Percentiles rank a stretch among this genome's conserved stretches.
These are phyloP conservation scores for Solanum chiquidenum DNA, from an alignment of 257 asterid species.

Conservation along the genomic window DNA sequence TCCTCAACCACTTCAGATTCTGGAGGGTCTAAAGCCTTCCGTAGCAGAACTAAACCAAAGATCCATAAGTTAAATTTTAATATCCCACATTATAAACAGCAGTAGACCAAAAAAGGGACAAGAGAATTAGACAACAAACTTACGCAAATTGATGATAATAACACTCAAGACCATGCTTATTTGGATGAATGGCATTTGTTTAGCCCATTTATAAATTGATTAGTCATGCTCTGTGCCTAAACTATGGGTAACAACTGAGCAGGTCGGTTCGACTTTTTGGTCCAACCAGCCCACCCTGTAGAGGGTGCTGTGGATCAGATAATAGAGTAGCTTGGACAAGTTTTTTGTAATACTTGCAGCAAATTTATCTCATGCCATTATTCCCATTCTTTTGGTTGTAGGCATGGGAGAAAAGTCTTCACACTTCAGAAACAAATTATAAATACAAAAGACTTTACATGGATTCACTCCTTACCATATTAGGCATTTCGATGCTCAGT, in stretches of 20 bases:
- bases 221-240: neutral
- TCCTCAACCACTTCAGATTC: constrained; percentile 54
- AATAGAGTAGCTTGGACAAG: neutral
- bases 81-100: neutral
- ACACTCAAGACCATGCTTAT: neutral
- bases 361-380: neutral
- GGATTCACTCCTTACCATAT: neutral
- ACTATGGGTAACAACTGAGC: neutral
- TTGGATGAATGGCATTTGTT: neutral
- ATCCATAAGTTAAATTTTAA: constrained; percentile 3
- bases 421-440: neutral
- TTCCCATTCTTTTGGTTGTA: neutral
- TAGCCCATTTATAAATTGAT: neutral
- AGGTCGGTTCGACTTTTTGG: neutral
- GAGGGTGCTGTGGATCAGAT: neutral
- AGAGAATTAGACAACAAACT: neutral
- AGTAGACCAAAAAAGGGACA: neutral
- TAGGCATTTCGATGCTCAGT: neutral
- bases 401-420: neutral
- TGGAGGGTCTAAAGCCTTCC: constrained; percentile 96
- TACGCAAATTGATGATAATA: neutral
- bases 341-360: neutral
- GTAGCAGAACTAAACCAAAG: constrained; percentile 50
- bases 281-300: neutral
- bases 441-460: neutral